A percentile compares a stretch with the other conserved stretches of the same genome.
phyloP scores from a whole-genome alignment of 768 basidiomycete genomes.

The Boletus insuetus region DNA sequence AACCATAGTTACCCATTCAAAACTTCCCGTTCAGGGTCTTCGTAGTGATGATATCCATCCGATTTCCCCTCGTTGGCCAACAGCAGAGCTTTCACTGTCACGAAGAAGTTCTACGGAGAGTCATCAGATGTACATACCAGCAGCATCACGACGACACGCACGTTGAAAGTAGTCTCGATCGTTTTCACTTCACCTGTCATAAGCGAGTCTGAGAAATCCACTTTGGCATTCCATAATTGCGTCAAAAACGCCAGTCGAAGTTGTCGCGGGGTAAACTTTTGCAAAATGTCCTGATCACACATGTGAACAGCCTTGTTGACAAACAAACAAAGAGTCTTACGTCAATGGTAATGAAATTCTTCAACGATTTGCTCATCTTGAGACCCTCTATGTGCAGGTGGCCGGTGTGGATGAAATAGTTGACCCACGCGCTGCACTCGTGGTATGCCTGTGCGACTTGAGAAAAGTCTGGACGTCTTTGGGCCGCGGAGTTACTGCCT shows the following conservation, averaged over 20 bases:
- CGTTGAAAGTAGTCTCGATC: constrained; percentile 83
- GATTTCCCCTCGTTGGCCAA: constrained; percentile 45
- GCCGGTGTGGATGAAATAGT: constrained; percentile 98
- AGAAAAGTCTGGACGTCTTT: neutral
- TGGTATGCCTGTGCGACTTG: constrained; percentile 75
- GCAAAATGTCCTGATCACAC: constrained; percentile 64
- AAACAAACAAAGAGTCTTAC: constrained; percentile 39
- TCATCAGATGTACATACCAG: constrained; percentile 1
- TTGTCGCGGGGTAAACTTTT: constrained; percentile 81
- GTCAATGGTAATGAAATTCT: constrained; percentile 98
- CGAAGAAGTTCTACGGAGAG: constrained; percentile 84
- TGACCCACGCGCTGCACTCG: constrained; percentile 90
- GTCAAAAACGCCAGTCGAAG: constrained; percentile 88
- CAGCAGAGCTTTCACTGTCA: constrained; percentile 77
- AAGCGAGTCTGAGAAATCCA: constrained; percentile 90
- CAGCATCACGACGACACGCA: constrained; percentile 36
- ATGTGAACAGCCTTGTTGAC: too few species aligned
- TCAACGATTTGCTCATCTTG: constrained; percentile 99
- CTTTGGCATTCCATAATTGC: constrained; percentile 87
- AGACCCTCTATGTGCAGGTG: constrained; percentile 97
- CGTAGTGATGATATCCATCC: constrained; percentile 65
- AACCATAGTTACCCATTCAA: constrained; percentile 49
- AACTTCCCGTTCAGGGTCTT: constrained; percentile 66
- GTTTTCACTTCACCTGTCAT: constrained; percentile 88
- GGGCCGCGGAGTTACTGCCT: constrained; percentile 13